Evolutionary conservation across 2,329 filamentous ascomycete genomes (phyloP), one percentile per base, ranked within the genome.

Genomic region (Rasamsonia emersonii): DNA sequence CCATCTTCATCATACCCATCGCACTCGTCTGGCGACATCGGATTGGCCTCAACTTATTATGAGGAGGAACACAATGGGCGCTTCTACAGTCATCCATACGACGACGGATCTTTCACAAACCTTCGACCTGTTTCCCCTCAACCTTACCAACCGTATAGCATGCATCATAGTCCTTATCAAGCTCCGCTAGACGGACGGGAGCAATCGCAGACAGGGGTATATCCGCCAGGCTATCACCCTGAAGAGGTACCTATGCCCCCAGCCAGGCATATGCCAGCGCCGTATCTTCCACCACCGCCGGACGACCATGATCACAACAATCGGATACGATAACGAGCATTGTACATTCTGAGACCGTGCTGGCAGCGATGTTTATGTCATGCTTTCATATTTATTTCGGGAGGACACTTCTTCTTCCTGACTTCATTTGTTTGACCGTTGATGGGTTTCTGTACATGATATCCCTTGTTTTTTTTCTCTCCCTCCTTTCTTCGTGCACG

Each of bases 1-100:
- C 56, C 58, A 9, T 41, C 45, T 3, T 32, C 33, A 6, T 40
- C 45, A 14, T 39, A 42, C 30, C 30, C 39, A 6, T 15, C 30
- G n/a, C 43, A 36, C 19, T 36, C 33, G 16, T 20, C 42, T 4
- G 29, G 25, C 9, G 39, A 41, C 20, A 21, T 40, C n/a, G 33
- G 41, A 26, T 14, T 38, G 7, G 37, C 36, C 2, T 39, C 41
- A 17, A 39, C 42, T 9, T 33, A 39, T 3, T 43, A 47, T 24
- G 42, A 50, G 3, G 38, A 45, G 14, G 35, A 35, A 9, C 40
- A 38, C 18, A 25, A 24, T 19, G 27, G 21, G 3, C 43, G 36
- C 11, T 42, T 41, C 8, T 37, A 37, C 20, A 19, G 10, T 20
- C 26, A 30, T 16, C 9, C n/a, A 24, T 35, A 32, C 9, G 20